These are phyloP conservation scores for Dryas alaskensis DNA, from an alignment of 306 rosid species.

Conservation along the genomic window DNA sequence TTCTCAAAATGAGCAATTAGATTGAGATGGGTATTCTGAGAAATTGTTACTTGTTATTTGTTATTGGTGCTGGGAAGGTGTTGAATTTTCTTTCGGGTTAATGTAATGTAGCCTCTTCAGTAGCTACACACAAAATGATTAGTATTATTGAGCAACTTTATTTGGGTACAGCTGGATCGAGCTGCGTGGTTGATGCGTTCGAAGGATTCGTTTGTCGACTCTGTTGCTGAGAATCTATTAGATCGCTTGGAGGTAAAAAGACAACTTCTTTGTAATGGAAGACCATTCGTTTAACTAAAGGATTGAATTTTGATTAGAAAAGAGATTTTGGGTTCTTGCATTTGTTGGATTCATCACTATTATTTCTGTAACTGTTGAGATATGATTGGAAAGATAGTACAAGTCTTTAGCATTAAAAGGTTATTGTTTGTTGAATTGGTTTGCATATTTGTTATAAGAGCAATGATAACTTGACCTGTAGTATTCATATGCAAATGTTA, in stretches of 20 bases:
- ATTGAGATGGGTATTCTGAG: neutral
- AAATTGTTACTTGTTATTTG: neutral
- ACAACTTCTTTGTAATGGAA: neutral
- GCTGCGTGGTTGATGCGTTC: slow-evolving; percentile 86
- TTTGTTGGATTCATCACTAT: neutral
- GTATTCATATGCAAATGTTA: neutral
- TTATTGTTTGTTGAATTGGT: neutral
- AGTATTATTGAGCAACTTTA: neutral
- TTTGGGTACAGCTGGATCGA: slow-evolving; percentile 67
- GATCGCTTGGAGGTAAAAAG: slow-evolving; percentile 75
- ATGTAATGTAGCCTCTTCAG: neutral
- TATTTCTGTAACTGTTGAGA: neutral
- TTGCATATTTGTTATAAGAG: neutral
- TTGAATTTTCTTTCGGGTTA: neutral
- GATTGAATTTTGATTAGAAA: neutral
- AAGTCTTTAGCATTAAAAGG: neutral
- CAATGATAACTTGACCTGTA: neutral
- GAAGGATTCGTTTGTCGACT: slow-evolving; percentile 62
- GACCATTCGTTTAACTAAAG: neutral
- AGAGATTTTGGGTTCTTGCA: neutral
- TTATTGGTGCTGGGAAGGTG: neutral
- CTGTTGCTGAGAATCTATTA: slow-evolving; percentile 67
- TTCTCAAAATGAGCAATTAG: neutral
- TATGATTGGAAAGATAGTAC: neutral
- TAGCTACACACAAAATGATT: too few relatives aligned